Base-by-base conservation (phyloP, 345 rosid species). In the Crucihimalaya himalaica region DNA sequence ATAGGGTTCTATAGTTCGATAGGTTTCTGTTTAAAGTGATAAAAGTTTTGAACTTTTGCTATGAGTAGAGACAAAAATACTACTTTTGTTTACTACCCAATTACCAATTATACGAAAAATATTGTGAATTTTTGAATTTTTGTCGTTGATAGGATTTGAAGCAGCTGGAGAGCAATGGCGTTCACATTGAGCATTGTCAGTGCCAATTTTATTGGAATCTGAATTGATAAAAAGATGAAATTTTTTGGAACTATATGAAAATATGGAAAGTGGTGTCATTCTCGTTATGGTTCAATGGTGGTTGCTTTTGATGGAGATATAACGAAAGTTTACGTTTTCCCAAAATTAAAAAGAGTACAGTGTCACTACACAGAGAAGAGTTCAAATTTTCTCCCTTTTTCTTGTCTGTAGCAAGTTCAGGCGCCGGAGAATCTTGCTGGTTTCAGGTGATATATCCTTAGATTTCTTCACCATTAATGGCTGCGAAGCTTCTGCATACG, bases 401-500 rank as follows among this genome's bases (percentile, higher is more conserved):
- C 1, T 40, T 21, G 28, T 40, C 61, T n/a, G 37, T 25, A 37
- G 40, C 6, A 25, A 37, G 20, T 25, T 35, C 60, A 27, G 3
- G 28, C 39, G 51, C 64, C 55, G 45, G 73, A 56, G 46, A 35
- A 20, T 20, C 28, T 0, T 42, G 52, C 47, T 58, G 57, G 45
- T 21, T 32, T 58, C 4, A 63, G 40, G 47, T 42, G 25, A 4
- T 40, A 40, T 4, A 27, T 27, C 14, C 14, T 19, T 56, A 35
- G 29, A 35, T 31, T 34, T 20, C 34, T 63, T 47, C 71, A 70
- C 29, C 21, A 61, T 68, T 78, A 53, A 94, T 94, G 98, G 97
- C 98, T 65, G 89, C 98, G 23, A 94, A 91, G 82, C 89, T 91
- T 75, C 80, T 94, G 32, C 92, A 91, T 81, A 83, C 92, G n/a